Evolutionary conservation across 352 stramenopile genomes (phyloP), one percentile per base, ranked within the genome.

Genomic region (Phytopythium delawarense): DNA sequence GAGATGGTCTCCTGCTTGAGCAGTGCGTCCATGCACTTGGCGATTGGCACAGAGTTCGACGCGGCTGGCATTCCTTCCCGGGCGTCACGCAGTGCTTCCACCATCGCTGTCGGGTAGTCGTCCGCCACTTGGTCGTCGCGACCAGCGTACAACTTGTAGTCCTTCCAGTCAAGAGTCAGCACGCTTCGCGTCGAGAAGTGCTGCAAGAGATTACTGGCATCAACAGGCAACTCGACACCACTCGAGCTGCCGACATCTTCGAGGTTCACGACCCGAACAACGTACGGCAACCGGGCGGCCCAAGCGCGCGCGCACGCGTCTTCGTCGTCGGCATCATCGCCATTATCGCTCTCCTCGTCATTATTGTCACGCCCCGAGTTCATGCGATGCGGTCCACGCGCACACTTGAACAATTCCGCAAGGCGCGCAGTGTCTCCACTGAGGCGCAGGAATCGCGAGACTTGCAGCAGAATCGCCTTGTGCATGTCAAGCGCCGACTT

Each of bases 161-260:
- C 61, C 12, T 53, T 63, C 86, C 86, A 95, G 62, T 95, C 84
- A 13, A 95, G 46, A 15, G 83, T 83, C 44, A 95, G 62, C n/a
- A 95, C 79, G 65, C 84, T 91, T 20, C 82, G 80, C 23, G 81
- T 78, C 2, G 78, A 81, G 48, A 93, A 91, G 56, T 91, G 75
- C 57, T 87, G 76, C 20, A 95, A 59, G n/a, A 95, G 67, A 3
- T 68, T 64, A 30, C 72, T 84, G 12, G 62, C 66, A 55, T 92
- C 77, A 16, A 71, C 66, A 0, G 81, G 79, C n/a, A 92, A 52
- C 2, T 60, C 25, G 3, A 67, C 57, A 0, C 82, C 82, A 2
- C 72, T 63, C 9, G 72, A 37, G 28, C 57, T 80, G 0, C 67
- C 66, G 21, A 92, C 44, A 13, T 89, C 75, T 21, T 90, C 81